phyloP scores from a whole-genome alignment of 352 stramenopile species.

The Globisporangium perplexum region DNA sequence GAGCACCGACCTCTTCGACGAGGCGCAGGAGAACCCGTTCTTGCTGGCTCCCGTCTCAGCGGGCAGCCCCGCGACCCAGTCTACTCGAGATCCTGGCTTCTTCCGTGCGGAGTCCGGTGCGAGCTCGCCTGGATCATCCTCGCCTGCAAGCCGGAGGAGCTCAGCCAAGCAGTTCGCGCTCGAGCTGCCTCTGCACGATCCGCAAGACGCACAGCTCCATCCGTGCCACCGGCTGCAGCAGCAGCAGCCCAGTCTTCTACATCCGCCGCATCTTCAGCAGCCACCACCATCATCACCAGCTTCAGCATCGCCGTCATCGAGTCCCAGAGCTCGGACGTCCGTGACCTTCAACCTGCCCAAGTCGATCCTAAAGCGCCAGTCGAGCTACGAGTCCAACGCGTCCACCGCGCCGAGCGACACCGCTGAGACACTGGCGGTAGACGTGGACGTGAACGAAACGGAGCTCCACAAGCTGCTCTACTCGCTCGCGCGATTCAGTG shows the following conservation, averaged over 20 bases:
- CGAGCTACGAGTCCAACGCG: constrained; percentile 31
- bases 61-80: neutral
- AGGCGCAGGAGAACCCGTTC: constrained; percentile 67
- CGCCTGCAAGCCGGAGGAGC: neutral
- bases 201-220: neutral
- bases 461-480: constrained; percentile 68
- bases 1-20: constrained; percentile 66
- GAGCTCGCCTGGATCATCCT: neutral
- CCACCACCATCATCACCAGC: neutral
- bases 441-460: constrained; percentile 18
- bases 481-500: constrained; percentile 44
- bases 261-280: neutral
- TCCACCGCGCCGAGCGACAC: constrained; percentile 25
- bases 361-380: constrained; percentile 41
- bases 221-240: neutral
- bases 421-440: constrained; percentile 7
- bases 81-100: too few species aligned
- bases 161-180: neutral
- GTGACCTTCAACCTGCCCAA: constrained; percentile 34
- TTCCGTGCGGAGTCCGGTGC: neutral
- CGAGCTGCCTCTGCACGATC: constrained; percentile 40
- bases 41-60: constrained; percentile 20
- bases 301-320: neutral
- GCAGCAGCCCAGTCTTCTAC: neutral
- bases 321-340: constrained; percentile 10